These are phyloP conservation scores for Myrmaecium sp. DNA, from an alignment of 2,329 filamentous ascomycete species.

Conservation along the genomic window DNA sequence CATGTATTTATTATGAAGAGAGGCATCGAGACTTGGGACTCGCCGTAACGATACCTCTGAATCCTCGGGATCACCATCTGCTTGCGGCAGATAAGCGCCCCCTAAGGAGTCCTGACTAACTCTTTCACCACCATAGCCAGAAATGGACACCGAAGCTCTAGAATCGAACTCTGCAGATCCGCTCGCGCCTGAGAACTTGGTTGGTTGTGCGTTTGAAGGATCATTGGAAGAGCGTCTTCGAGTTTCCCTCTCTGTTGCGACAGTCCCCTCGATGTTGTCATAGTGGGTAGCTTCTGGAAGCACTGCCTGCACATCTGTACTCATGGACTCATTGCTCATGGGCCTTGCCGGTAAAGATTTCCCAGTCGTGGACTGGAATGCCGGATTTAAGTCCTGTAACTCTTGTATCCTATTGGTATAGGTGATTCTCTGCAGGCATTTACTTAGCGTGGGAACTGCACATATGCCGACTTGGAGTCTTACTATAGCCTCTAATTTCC, in stretches of 20 bases:
- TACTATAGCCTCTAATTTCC: conserved; percentile 86
- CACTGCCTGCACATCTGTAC: conserved; percentile 16
- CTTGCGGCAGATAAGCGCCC: no score
- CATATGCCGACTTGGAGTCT: conserved; percentile 19
- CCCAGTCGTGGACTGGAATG: conserved; percentile 31
- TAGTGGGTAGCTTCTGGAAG: no score
- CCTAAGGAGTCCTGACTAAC: no score
- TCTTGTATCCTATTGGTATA: conserved; percentile 85
- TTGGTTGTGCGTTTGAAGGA: no score
- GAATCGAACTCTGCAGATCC: no score
- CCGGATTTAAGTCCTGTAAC: conserved; percentile 53
- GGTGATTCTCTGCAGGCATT: conserved; percentile 50
- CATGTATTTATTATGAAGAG: conserved; percentile 43
- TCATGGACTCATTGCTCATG: conserved; percentile 41
- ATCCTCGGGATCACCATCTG: no score
- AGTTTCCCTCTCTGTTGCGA: no score
- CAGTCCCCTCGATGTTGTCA: no score
- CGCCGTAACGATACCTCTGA: conserved; percentile 5
- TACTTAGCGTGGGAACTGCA: conserved; percentile 5
- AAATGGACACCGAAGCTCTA: no score
- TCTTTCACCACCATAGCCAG: no score
- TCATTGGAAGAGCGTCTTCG: no score
- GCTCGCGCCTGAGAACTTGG: no score
- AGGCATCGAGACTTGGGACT: conserved; percentile 22
- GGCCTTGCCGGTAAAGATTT: conserved; percentile 64